phyloP scores from a whole-genome alignment of 352 stramenopile species.

The Salisapilia sapeloensis region DNA sequence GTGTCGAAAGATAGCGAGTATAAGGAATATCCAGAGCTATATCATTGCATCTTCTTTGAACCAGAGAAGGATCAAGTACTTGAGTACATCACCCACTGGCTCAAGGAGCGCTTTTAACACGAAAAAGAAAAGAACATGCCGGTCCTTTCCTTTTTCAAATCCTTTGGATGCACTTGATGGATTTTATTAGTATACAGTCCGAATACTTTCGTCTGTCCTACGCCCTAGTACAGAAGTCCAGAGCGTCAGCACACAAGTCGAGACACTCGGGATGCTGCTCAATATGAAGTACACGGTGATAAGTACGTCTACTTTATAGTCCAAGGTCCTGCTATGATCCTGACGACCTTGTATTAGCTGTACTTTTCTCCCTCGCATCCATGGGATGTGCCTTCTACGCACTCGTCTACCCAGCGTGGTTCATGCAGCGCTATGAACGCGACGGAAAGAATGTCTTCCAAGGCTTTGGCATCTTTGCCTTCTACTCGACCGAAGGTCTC shows the following conservation, averaged over 20 bases:
- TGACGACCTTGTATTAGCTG: no score
- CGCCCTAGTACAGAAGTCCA: no score
- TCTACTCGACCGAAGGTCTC: conserved; percentile 62
- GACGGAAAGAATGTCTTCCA: conserved; percentile 60
- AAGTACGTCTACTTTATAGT: no score
- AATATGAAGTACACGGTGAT: no score
- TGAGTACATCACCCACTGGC: conserved; percentile 20
- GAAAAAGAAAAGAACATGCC: no score
- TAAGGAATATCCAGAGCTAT: conserved; percentile 36
- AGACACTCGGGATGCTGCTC: no score
- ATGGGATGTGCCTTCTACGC: conserved; percentile 63
- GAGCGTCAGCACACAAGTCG: no score
- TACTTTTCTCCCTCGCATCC: conserved; percentile 60
- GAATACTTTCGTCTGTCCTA: no score
- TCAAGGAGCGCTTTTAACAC: conserved; percentile 4
- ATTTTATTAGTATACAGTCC: no score
- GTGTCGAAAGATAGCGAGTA: conserved; percentile 40
- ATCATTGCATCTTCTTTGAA: conserved; percentile 48
- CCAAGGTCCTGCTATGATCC: no score
- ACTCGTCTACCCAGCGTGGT: conserved; percentile 69
- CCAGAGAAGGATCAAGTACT: conserved; percentile 34
- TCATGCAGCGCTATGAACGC: conserved; percentile 70
- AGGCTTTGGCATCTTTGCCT: conserved; percentile 63
- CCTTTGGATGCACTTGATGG: no score
- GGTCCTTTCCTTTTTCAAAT: no score